phyloP scores from a whole-genome alignment of 1,139 yeast species.

The Nakaseomyces nivariensis region DNA sequence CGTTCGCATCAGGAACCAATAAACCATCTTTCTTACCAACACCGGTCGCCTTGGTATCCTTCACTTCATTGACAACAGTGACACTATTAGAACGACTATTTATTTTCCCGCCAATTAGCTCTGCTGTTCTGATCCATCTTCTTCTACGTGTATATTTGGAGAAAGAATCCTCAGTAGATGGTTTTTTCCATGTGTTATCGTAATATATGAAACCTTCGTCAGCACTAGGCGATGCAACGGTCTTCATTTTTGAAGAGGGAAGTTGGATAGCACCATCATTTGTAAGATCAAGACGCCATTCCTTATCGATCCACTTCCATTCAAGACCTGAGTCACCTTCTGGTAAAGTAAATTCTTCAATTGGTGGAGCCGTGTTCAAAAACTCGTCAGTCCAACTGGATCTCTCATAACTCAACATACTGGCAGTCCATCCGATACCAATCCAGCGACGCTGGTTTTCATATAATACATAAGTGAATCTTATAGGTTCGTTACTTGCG shows the following conservation, averaged over 20 bases:
- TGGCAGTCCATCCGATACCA: constrained; percentile 96
- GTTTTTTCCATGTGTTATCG: constrained; percentile 91
- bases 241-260: constrained; percentile 52
- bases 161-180: constrained; percentile 78
- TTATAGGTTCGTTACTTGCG: constrained; percentile 45
- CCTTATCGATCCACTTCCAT: constrained; percentile 92
- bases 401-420: constrained; percentile 82
- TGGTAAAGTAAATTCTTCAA: constrained; percentile 72
- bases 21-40: constrained; percentile 2
- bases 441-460: constrained; percentile 97
- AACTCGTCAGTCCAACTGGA: constrained; percentile 97
- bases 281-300: constrained; percentile 84
- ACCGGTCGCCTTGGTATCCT: not conserved
- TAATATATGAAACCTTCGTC: constrained; percentile 84
- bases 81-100: constrained; percentile 1
- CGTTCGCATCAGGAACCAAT: constrained; percentile 1
- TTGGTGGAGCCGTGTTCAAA: constrained; percentile 70
- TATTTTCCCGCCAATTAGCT: constrained; percentile 38
- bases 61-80: constrained; percentile 1
- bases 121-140: constrained; percentile 94
- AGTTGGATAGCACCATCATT: constrained; percentile 78
- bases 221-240: constrained; percentile 65
- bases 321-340: constrained; percentile 58
- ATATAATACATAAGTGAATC: constrained; percentile 85
- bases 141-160: constrained; percentile 89